Evolutionary conservation across 305 asterid species (phyloP).

Genomic region (Solanum aculeatissimum): DNA sequence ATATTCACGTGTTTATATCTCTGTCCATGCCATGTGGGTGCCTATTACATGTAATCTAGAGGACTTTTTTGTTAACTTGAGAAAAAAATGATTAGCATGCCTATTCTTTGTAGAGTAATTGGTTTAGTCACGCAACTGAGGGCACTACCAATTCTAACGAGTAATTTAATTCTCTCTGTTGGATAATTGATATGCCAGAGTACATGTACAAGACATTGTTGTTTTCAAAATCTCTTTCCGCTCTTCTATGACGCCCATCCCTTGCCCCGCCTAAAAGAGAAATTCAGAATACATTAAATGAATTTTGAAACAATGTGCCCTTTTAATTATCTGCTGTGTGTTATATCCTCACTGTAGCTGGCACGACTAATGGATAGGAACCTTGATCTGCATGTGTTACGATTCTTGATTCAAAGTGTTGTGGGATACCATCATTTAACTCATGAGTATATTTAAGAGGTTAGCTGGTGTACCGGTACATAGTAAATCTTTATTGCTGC

Average conservation of each 20-base stretch:
- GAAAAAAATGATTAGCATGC: not conserved
- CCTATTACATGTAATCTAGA: not conserved
- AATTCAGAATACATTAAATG: not conserved
- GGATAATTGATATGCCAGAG: not conserved
- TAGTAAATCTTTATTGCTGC: not conserved
- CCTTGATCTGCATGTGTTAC: not conserved
- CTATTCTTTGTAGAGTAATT: not conserved
- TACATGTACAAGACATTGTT: not conserved
- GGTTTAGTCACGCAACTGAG: not conserved
- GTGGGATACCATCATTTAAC: not conserved
- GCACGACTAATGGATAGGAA: not conserved
- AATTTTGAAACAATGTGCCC: not conserved
- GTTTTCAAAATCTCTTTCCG: not conserved
- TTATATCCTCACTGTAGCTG: not conserved
- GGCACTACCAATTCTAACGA: not conserved
- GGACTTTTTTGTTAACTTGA: not conserved
- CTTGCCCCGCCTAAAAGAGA: not conserved
- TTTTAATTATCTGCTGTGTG: not conserved
- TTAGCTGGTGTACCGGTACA: not conserved
- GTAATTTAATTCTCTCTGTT: not conserved
- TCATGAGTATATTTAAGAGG: not conserved
- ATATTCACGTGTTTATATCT: not conserved
- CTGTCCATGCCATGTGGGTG: not conserved
- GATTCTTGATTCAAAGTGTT: not conserved
- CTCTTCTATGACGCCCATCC: not conserved